Base-by-base conservation (phyloP, 768 basidiomycete species). In the Sutorius australiensis region DNA sequence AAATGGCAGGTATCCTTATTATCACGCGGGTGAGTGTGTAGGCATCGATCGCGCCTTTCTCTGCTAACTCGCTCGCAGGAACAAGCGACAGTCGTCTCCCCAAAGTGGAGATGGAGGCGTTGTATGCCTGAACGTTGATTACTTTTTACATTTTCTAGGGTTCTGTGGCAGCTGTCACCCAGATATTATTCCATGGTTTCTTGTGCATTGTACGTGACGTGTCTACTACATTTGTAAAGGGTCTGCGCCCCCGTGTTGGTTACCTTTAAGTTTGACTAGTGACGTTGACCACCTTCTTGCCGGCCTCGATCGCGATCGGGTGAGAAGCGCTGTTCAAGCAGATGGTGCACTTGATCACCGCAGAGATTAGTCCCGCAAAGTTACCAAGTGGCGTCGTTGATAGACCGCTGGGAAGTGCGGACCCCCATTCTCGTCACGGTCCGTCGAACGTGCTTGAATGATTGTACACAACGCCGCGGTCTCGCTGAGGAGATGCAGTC, bases 61-160 rank as follows among this genome's bases (percentile, higher is more conserved):
- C 41, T 10, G 43, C 47, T 51, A 45, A 54, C n/a, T 12, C 0
- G 14, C 42, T 42, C 1, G 6, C 21, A 67, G 67, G 67, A 10
- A 69, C 68, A 48, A 60, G 57, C 14, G 59, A 64, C 32, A n/a
- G 9, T n/a, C 57, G 37, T 12, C 62, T 70, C 1, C 49, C 54
- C 8, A 30, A 52, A 9, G 64, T 70, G 8, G 45, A 62, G 1
- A 61, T 62, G 61, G 14, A 61, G 6, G 47, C 41, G 17, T 12
- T 56, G 54, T 69, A 69, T 34, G 61, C 56, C 5, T 62, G 41
- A 58, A 28, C 41, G 21, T 21, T 5, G 34, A 1, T 33, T 12
- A 6, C 13, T n/a, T 14, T 27, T 8, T 16, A 17, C n/a, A 37
- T 37, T n/a, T 10, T 9, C 36, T n/a, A 17, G 36, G 38, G 46